phyloP scores from a whole-genome alignment of 106 monocot species.

The Cymbidium sinense region DNA sequence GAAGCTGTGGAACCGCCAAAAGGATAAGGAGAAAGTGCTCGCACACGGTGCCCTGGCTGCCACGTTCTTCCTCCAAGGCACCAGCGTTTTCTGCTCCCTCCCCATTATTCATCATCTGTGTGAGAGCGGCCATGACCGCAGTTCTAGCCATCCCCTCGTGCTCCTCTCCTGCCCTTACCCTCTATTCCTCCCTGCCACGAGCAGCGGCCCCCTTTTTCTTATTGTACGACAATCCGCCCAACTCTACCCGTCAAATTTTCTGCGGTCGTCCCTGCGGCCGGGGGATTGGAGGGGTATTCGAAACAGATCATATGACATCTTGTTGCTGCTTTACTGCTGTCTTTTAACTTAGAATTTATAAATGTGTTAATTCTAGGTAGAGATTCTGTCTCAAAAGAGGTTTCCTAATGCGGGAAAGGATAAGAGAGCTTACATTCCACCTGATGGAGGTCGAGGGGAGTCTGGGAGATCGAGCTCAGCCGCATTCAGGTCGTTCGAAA shows the following conservation, averaged over 20 bases:
- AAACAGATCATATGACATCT: background rate
- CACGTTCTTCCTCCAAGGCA: no score
- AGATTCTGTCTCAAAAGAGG: conserved; percentile 28
- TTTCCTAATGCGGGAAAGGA: conserved; percentile 25
- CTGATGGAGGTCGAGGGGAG: conserved; percentile 12
- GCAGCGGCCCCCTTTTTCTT: background rate
- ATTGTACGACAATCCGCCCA: background rate
- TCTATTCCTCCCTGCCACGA: background rate
- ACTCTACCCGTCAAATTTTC: background rate
- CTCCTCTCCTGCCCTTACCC: conserved; percentile 12
- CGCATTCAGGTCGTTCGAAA: conserved; percentile 44
- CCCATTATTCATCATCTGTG: background rate
- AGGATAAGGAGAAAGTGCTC: no score
- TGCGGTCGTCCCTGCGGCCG: background rate
- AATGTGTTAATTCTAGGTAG: conserved; percentile 17
- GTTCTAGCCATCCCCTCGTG: conserved; percentile 10
- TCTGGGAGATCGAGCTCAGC: conserved; percentile 11
- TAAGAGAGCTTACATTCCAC: conserved; percentile 1
- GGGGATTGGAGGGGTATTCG: conserved; percentile 2
- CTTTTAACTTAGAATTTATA: background rate
- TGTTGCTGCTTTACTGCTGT: background rate
- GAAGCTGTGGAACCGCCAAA: no score
- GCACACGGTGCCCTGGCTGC: no score
- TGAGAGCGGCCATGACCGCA: conserved; percentile 9
- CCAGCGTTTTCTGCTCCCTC: no score